Percentiles rank a stretch among this genome's conserved stretches.
Conservation (phyloP, 805 yeast species). For the Pichia thaimueangensis region DNA sequence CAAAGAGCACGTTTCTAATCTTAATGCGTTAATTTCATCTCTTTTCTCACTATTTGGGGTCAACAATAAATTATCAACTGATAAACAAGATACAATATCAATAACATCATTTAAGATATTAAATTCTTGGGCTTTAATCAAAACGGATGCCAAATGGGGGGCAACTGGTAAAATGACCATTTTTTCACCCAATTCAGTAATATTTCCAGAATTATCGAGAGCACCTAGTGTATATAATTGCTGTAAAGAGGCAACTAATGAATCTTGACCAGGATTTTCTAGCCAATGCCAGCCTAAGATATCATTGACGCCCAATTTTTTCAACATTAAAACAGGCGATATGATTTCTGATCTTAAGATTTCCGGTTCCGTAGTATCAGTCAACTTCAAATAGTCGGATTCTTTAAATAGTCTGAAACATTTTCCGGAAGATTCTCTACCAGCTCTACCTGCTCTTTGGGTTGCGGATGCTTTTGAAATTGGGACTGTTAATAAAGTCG, state of each 20-base stretch:
- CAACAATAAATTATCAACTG: slow-evolving; percentile 81
- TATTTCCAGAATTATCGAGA: slow-evolving; percentile 63
- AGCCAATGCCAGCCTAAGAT: slow-evolving; percentile 88
- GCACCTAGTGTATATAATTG: slow-evolving; percentile 78
- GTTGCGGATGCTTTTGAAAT: slow-evolving; percentile 91
- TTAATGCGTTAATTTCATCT: slow-evolving; percentile 74
- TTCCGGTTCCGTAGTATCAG: slow-evolving; percentile 87
- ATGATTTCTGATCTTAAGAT: slow-evolving; percentile 81
- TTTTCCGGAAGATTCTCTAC: slow-evolving; percentile 92
- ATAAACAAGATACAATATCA: slow-evolving; percentile 87
- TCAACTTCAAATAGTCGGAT: slow-evolving; percentile 52
- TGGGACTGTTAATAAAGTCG: slow-evolving; percentile 88
- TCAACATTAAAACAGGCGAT: slow-evolving; percentile 76
- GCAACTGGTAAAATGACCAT: slow-evolving; percentile 88
- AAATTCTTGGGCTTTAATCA: slow-evolving; percentile 58
- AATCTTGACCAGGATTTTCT: slow-evolving; percentile 78
- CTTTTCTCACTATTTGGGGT: slow-evolving; percentile 76
- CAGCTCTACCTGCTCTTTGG: slow-evolving; percentile 98
- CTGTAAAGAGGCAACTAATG: slow-evolving; percentile 69
- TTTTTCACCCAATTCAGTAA: slow-evolving; percentile 73
- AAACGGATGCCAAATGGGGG: slow-evolving; percentile 86
- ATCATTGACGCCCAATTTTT: slow-evolving; percentile 77
- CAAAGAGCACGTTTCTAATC: slow-evolving; percentile 61
- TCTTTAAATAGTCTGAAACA: slow-evolving; percentile 82
- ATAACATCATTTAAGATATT: slow-evolving; percentile 54